Conservation (phyloP, 768 basidiomycete genomes). For the Tubosaeta sp. region DNA sequence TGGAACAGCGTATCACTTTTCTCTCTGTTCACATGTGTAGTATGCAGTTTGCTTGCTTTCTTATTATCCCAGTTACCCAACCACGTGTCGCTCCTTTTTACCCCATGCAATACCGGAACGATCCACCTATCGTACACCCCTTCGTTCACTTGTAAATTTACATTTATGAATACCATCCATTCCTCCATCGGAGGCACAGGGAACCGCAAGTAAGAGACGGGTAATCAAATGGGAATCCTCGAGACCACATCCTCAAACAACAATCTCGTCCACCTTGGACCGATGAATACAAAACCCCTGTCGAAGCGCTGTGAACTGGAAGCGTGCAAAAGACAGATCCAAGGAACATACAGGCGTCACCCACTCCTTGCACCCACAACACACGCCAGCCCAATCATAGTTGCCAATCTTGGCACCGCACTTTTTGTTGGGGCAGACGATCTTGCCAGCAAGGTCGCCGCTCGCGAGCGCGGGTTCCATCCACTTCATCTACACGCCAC, state of each 20-base stretch:
- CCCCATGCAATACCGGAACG: constrained; percentile 12
- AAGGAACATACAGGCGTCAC: constrained; percentile 66
- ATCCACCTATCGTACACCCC: constrained; percentile 17
- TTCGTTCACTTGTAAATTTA: constrained; percentile 23
- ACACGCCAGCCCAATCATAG: constrained; percentile 94
- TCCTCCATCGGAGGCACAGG: neutral
- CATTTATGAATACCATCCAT: constrained; percentile 15
- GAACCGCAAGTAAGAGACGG: neutral
- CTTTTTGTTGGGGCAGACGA: constrained; percentile 87
- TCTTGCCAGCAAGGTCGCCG: constrained; percentile 85
- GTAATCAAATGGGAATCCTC: neutral
- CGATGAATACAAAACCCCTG: constrained; percentile 65
- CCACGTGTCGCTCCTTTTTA: constrained; percentile 10
- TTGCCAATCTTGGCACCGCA: constrained; percentile 91
- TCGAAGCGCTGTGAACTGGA: neutral
- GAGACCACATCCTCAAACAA: constrained; percentile 19
- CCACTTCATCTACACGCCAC: constrained; percentile 74
- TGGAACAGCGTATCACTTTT: constrained; percentile 12
- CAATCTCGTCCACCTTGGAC: constrained; percentile 65
- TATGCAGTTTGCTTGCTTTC: constrained; percentile 26
- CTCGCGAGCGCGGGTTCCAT: constrained; percentile 79
- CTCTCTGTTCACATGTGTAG: constrained; percentile 20
- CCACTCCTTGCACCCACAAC: constrained; percentile 90
- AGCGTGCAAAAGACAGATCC: constrained; percentile 20
- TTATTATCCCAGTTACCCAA: constrained; percentile 4